Evolutionary conservation across 192 early-diverging fungal genomes (phyloP).

Genomic region (Backusella tarrabulga): DNA sequence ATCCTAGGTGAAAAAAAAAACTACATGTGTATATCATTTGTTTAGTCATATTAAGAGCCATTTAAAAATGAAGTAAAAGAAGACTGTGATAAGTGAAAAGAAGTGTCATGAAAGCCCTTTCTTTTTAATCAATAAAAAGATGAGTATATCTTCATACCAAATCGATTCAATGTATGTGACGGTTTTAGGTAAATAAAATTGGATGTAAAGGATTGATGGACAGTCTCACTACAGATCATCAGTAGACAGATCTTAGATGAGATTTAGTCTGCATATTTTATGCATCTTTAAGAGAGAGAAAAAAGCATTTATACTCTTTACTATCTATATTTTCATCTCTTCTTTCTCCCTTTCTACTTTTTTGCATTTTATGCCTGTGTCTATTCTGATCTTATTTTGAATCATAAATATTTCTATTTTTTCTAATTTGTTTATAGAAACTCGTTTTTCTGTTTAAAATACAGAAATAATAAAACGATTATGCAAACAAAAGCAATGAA

Average conservation of each 20-base stretch:
- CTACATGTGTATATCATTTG: no score
- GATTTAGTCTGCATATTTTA: neutral
- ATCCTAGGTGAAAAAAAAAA: no score
- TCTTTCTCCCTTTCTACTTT: neutral
- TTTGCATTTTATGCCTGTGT: neutral
- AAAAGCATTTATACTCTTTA: neutral
- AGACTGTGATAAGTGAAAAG: no score
- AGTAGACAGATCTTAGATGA: neutral
- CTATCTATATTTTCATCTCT: neutral
- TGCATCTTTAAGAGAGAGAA: neutral
- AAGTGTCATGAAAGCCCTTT: no score
- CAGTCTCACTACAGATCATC: neutral
- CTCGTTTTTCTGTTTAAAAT: neutral
- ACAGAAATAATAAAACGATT: neutral
- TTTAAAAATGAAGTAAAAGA: neutral
- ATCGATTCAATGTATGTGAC: neutral
- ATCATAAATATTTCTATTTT: neutral
- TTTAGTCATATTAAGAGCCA: neutral
- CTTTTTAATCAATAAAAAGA: no score
- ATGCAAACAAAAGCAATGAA: neutral
- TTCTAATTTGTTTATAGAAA: neutral
- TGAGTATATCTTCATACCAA: neutral
- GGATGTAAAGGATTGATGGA: neutral
- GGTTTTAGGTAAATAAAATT: neutral
- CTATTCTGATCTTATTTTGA: neutral